phyloP scores from a whole-genome alignment of 352 stramenopile genomes.

The Phytopythium mirpurense region DNA sequence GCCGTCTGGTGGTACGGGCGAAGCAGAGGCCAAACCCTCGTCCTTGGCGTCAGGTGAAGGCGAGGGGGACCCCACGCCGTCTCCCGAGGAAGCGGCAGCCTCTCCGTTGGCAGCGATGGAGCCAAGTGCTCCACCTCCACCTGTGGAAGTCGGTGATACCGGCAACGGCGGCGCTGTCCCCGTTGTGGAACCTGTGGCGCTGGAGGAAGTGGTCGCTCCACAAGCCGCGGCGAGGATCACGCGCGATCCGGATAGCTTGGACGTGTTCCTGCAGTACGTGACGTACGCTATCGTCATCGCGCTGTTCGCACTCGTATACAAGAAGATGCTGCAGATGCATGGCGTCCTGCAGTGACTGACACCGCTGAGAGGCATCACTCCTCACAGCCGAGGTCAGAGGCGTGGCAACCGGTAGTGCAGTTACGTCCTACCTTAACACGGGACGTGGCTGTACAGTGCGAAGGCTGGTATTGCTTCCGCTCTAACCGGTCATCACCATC shows the following conservation, averaged over 20 bases:
- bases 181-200: neutral
- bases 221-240: slow-evolving; percentile 15
- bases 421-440: neutral
- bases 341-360: slow-evolving; percentile 42
- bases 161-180: neutral
- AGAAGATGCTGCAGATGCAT: slow-evolving; percentile 74
- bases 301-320: slow-evolving; percentile 73
- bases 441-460: neutral
- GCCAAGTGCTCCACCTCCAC: slow-evolving; percentile 6
- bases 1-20: neutral
- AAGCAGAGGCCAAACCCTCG: neutral
- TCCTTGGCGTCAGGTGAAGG: neutral
- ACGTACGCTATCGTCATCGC: slow-evolving; percentile 57
- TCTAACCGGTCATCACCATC: slow-evolving; percentile 10
- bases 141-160: neutral
- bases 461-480: neutral
- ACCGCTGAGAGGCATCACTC: no score
- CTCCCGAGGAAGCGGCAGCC: slow-evolving; percentile 2
- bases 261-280: slow-evolving; percentile 68
- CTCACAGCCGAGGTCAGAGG: neutral
- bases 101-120: neutral
- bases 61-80: slow-evolving; percentile 1
- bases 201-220: slow-evolving; percentile 9
- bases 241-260: slow-evolving; percentile 36
- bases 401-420: no score